phyloP scores from a whole-genome alignment of 352 stramenopile genomes.

The Phytophthora megakarya region DNA sequence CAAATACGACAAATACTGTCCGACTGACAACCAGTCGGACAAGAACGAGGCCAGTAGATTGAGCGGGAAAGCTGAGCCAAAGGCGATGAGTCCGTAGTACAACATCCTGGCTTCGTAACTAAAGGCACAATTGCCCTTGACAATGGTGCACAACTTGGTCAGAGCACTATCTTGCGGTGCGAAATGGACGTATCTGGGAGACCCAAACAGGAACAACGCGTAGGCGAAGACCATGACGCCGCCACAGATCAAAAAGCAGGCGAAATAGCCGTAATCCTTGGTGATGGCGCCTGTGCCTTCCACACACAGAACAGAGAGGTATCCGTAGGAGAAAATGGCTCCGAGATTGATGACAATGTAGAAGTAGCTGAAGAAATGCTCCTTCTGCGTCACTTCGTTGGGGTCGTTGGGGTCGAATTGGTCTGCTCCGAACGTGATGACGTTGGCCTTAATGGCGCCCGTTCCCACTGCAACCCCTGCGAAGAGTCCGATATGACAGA shows the following conservation, averaged over 20 bases:
- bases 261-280: conserved; percentile 89
- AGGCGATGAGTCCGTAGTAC: conserved; percentile 75
- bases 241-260: conserved; percentile 83
- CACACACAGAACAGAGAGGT: conserved; percentile 89
- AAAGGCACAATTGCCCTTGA: conserved; percentile 77
- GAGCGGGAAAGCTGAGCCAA: conserved; percentile 62
- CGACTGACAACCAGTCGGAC: conserved; percentile 49
- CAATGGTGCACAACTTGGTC: conserved; percentile 73
- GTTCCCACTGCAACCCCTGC: conserved; percentile 76
- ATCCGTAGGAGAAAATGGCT: conserved; percentile 91
- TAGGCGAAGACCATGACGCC: conserved; percentile 86
- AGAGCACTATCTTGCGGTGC: conserved; percentile 74
- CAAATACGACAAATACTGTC: conserved; percentile 78
- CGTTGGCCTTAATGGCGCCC: conserved; percentile 86
- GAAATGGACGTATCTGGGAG: conserved; percentile 76
- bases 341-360: conserved; percentile 93
- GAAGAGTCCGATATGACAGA: conserved; percentile 82
- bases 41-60: conserved; percentile 83
- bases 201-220: conserved; percentile 63
- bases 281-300: conserved; percentile 78
- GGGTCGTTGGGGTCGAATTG: conserved; percentile 88
- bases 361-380: conserved; percentile 92
- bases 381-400: conserved; percentile 78
- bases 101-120: conserved; percentile 82
- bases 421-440: conserved; percentile 87